Percentiles rank a stretch among this genome's conserved stretches.
Evolutionary conservation across 805 yeast genomes (phyloP).

Genomic region (Osmozyma mogii): DNA sequence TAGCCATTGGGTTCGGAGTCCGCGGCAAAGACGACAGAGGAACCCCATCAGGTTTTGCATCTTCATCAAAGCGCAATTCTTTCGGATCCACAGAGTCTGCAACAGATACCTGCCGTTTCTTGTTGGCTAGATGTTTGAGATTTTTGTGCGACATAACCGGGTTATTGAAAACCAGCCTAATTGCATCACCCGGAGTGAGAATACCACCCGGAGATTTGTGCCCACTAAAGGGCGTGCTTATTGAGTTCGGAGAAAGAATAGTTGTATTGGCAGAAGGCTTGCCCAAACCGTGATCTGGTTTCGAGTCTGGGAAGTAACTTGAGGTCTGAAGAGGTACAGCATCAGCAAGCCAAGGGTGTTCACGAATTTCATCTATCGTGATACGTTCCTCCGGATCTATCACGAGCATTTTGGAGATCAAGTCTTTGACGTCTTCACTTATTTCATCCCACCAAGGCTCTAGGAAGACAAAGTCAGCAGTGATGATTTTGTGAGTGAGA

Average conservation of each 20-base stretch:
- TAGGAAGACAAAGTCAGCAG: conserved; percentile 66
- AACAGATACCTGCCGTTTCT: conserved; percentile 7
- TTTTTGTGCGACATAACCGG: conserved; percentile 30
- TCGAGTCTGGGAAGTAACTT: conserved; percentile 13
- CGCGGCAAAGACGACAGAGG: conserved; percentile 24
- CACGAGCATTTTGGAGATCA: conserved; percentile 58
- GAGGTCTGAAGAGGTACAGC: conserved; percentile 4
- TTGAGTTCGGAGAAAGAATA: too few species aligned
- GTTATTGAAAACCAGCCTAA: conserved; percentile 34
- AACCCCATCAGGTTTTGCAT: conserved; percentile 3
- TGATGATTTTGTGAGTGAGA: conserved; percentile 59
- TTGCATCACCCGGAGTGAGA: conserved; percentile 32
- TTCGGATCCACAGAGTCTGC: conserved; percentile 6
- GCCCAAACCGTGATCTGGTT: too few species aligned
- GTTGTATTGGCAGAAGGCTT: too few species aligned
- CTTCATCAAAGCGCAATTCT: conserved; percentile 19
- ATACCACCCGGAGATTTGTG: conserved; percentile 2
- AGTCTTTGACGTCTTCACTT: conserved; percentile 57
- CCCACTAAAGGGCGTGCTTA: too few species aligned
- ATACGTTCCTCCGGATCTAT: conserved; percentile 65
- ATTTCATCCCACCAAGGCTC: conserved; percentile 90
- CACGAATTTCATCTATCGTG: conserved; percentile 56
- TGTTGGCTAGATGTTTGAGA: conserved; percentile 10
- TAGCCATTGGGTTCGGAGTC: conserved; percentile 31
- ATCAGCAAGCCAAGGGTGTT: conserved; percentile 58